Base-by-base conservation (phyloP, 495 filamentous ascomycete species). In the Aeminium ludgeri region DNA sequence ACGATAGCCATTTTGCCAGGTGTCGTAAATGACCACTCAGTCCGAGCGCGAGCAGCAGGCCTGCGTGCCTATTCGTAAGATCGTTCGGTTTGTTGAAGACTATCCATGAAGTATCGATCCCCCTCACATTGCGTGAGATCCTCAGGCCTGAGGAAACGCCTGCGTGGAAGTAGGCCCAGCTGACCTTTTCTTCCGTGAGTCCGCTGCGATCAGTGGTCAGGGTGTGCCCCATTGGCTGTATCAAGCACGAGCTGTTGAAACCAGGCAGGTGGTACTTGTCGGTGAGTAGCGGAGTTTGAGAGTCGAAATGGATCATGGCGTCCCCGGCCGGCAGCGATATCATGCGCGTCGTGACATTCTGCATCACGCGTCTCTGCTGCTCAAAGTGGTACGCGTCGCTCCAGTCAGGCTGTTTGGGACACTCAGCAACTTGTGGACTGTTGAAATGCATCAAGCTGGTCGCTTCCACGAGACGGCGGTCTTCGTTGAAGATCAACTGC, bases 41-140 rank as follows among this genome's bases (percentile, higher is more conserved):
- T n/a, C 89, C 89, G 5, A 99, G 61, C 8, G 82, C 89, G 8
- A 99, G 63, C 8, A 99, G 61, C 45, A 99, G 89, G 0, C 89
- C 89, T 35, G 89, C 91, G 55, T 99, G 89, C 11, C 86, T 73
- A 53, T 95, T 93, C 30, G 73, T 89, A 1, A 92, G 73, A 19
- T 99, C 91, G 27, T 73, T 69, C 0, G 91, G 87, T 55, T 93
- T 96, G 62, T 99, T 99, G 64, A 89, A 95, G 29, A 93, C 66
- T 50, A 99, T 93, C 89, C 89, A 99, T 0, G 86, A 93, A 1
- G 86, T 94, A 50, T 99, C 89, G 44, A 99, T 94, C 5, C 86
- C 85, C 56, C 82, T 86, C 0, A 86, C 89, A 25, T 84, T 69
- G 19, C 75, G 79, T 1, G 91, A 91, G 37, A 96, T 91, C 27